Percentiles rank a stretch among this genome's conserved stretches.
phyloP scores from a whole-genome alignment of 106 monocot species.

The Gastrodia elata region DNA sequence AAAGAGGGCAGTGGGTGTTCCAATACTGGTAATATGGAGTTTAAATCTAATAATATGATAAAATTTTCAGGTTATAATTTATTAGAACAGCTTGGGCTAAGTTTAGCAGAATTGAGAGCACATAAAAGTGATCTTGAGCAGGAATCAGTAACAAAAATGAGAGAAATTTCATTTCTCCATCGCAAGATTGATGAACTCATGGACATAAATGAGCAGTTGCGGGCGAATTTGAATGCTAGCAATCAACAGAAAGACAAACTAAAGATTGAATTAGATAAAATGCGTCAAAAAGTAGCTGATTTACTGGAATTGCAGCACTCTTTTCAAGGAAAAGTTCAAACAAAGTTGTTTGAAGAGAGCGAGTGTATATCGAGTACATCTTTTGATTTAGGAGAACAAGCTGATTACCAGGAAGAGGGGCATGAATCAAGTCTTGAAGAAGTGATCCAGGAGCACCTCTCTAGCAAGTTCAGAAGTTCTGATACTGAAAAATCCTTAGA shows the following conservation, averaged over 20 bases:
- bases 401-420: slow-evolving; percentile 17
- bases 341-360: slow-evolving; percentile 22
- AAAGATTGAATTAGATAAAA: slow-evolving; percentile 30
- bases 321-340: slow-evolving; percentile 26
- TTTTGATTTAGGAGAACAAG: slow-evolving; percentile 13
- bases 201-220: slow-evolving; percentile 23
- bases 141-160: slow-evolving; percentile 20
- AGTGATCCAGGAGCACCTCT: slow-evolving; percentile 38
- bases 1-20: slow-evolving; percentile 10
- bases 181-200: slow-evolving; percentile 23
- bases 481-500: slow-evolving; percentile 29
- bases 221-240: slow-evolving; percentile 19
- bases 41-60: slow-evolving; percentile 28
- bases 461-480: slow-evolving; percentile 25
- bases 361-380: slow-evolving; percentile 22
- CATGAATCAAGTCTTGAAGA: slow-evolving; percentile 30
- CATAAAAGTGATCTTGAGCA: slow-evolving; percentile 34
- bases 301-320: slow-evolving; percentile 15
- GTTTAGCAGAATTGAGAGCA: slow-evolving; percentile 23
- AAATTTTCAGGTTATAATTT: slow-evolving; percentile 32
- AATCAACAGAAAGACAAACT: slow-evolving; percentile 26
- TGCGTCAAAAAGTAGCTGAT: slow-evolving; percentile 20
- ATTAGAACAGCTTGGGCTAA: slow-evolving; percentile 33
- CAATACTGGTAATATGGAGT: slow-evolving; percentile 17
- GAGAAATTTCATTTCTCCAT: slow-evolving; percentile 34